Percentiles rank a stretch among this genome's conserved stretches.
Conservation (phyloP, 108 stramenopile species). For the Cylindrotheca fusiformis region DNA sequence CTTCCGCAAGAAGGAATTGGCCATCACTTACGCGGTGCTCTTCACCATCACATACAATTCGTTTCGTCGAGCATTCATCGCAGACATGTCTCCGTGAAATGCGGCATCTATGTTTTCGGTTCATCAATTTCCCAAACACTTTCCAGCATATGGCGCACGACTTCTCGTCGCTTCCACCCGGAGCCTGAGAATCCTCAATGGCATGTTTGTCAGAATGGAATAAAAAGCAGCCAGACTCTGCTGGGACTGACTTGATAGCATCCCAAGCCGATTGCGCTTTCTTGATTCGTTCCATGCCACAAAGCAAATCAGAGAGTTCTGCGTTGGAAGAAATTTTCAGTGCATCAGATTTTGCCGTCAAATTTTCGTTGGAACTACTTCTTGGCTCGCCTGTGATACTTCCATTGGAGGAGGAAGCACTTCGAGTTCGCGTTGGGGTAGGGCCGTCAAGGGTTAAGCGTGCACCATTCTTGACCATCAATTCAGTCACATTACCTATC, state of each 20-base stretch:
- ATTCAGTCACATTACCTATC: slow-evolving; percentile 39
- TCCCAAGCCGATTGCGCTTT: slow-evolving; percentile 37
- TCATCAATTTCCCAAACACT: slow-evolving; percentile 66
- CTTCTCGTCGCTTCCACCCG: slow-evolving; percentile 70
- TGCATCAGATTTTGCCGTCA: slow-evolving; percentile 15
- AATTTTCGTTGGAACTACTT: not conserved
- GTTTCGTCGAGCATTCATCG: slow-evolving; percentile 80
- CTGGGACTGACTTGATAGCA: slow-evolving; percentile 16
- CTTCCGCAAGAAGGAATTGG: slow-evolving; percentile 57
- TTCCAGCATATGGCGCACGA: slow-evolving; percentile 87
- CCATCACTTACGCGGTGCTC: slow-evolving; percentile 77
- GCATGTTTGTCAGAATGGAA: slow-evolving; percentile 29
- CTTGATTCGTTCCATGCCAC: slow-evolving; percentile 43
- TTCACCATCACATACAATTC: slow-evolving; percentile 44
- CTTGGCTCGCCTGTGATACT: not conserved
- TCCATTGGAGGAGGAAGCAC: not conserved
- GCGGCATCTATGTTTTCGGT: slow-evolving; percentile 75
- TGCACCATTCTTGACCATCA: slow-evolving; percentile 55
- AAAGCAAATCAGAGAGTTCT: slow-evolving; percentile 41
- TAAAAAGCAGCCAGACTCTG: not conserved
- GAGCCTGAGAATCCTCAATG: slow-evolving; percentile 46
- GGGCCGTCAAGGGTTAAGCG: slow-evolving; percentile 51
- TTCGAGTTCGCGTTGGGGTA: slow-evolving; percentile 38
- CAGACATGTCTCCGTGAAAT: slow-evolving; percentile 66
- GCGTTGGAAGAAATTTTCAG: slow-evolving; percentile 50